Percentiles rank a stretch among this genome's conserved stretches.
Conservation (phyloP, 768 basidiomycete species). For the Auricularia auricula-judae region DNA sequence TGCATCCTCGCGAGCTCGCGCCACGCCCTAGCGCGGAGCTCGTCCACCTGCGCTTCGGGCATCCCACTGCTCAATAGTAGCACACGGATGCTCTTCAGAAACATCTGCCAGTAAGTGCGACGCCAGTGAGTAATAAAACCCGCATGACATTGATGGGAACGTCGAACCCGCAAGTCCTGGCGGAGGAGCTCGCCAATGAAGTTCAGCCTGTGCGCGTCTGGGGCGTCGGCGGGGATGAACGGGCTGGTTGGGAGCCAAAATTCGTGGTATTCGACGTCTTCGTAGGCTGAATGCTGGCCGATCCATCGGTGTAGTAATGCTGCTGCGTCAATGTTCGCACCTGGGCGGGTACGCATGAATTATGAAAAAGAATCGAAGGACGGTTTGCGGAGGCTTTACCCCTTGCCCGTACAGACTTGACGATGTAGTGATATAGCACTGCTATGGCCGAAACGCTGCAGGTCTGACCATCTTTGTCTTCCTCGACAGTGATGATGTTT, state of each 20-base stretch:
- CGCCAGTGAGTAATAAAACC: not conserved
- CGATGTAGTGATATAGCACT: constrained; percentile 30
- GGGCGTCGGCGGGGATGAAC: constrained; percentile 11
- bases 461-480: not conserved
- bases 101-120: not conserved
- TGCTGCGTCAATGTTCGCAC: constrained; percentile 56
- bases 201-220: not conserved
- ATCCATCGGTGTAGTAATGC: constrained; percentile 46
- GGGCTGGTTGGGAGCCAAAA: constrained; percentile 56
- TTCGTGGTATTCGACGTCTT: constrained; percentile 44
- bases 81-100: not conserved
- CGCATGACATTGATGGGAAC: not conserved
- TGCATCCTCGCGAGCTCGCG: not conserved
- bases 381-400: not conserved
- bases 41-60: not conserved
- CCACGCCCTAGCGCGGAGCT: not conserved
- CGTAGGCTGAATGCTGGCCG: constrained; percentile 40
- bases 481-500: constrained; percentile 5
- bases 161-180: not conserved
- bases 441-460: not conserved
- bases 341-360: constrained; percentile 12
- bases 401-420: constrained; percentile 38
- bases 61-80: not conserved
- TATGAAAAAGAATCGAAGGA: no score
- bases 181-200: not conserved